A percentile compares a stretch with the other conserved stretches of the same genome.
Conservation (phyloP, 208 protist genomes). For the Leptomonas seymouri region DNA sequence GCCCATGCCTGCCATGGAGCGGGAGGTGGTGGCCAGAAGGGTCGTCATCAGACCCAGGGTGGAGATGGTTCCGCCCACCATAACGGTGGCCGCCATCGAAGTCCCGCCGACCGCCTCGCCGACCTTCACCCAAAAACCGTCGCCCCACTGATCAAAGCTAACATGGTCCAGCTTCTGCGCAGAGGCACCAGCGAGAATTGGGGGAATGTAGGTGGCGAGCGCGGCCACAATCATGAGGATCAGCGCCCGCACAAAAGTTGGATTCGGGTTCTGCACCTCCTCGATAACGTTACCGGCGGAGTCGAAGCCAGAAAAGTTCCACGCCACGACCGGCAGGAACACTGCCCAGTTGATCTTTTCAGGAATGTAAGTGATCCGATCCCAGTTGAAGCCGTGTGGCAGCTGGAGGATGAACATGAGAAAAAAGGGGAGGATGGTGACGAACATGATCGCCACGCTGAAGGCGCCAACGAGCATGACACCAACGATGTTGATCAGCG, state of each 20-base stretch:
- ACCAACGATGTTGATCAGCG: conserved; percentile 80
- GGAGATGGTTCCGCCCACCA: conserved; percentile 82
- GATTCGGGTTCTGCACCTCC: conserved; percentile 84
- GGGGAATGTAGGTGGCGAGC: conserved; percentile 83
- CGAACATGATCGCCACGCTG: conserved; percentile 81
- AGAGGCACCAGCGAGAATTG: conserved; percentile 81
- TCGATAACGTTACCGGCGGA: conserved; percentile 91
- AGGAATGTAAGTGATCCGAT: conserved; percentile 72
- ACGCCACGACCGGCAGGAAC: conserved; percentile 87
- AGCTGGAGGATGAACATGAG: conserved; percentile 87
- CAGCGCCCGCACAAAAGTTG: conserved; percentile 85
- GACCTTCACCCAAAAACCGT: conserved; percentile 90
- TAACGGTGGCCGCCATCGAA: conserved; percentile 69
- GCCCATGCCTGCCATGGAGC: conserved; percentile 87
- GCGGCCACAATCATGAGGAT: conserved; percentile 82
- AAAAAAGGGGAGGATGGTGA: conserved; percentile 89
- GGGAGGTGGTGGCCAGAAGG: conserved; percentile 83
- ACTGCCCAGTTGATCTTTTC: conserved; percentile 80
- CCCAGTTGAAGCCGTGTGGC: conserved; percentile 77
- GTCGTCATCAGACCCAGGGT: conserved; percentile 88
- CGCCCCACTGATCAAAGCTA: conserved; percentile 76
- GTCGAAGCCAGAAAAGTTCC: conserved; percentile 93
- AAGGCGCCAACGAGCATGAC: conserved; percentile 73
- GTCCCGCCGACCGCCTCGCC: conserved; percentile 84
- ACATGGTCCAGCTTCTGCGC: conserved; percentile 52